A percentile compares a stretch with the other conserved stretches of the same genome.
These are phyloP conservation scores for Quercus bicolor DNA, from an alignment of 306 rosid species.

Conservation along the genomic window DNA sequence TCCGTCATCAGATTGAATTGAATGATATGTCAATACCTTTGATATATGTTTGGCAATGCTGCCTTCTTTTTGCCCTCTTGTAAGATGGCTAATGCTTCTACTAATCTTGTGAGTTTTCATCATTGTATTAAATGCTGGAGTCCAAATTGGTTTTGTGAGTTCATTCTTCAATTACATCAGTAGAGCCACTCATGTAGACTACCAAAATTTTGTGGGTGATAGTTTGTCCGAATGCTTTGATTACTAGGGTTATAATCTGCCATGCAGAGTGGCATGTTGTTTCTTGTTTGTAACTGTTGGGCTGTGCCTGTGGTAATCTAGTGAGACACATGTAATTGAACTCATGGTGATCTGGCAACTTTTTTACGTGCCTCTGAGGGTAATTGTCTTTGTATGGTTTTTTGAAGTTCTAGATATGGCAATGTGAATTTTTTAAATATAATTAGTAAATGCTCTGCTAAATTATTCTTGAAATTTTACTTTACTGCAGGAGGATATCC, in stretches of 20 bases:
- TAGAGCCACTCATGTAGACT: neutral
- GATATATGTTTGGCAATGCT: neutral
- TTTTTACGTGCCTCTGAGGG: no score
- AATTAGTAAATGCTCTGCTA: neutral
- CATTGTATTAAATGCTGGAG: neutral
- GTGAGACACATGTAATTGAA: neutral
- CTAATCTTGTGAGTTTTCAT: no score
- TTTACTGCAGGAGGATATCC: slow-evolving; percentile 85
- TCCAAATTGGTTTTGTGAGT: neutral
- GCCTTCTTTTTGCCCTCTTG: no score
- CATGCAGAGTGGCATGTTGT: neutral
- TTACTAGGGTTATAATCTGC: neutral
- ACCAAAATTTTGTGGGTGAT: neutral
- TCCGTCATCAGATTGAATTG: no score
- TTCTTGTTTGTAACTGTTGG: neutral
- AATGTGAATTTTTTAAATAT: neutral
- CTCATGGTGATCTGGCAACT: neutral
- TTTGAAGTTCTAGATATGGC: neutral
- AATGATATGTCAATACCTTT: neutral
- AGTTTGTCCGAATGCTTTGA: neutral
- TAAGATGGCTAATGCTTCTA: no score
- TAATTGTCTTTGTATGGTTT: neutral
- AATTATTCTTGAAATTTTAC: slow-evolving; percentile 9
- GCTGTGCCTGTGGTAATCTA: neutral
- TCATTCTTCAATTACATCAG: neutral